phyloP scores from a whole-genome alignment of 2,329 filamentous ascomycete genomes.

The Ophiocordyceps camponoti-saundersi region DNA sequence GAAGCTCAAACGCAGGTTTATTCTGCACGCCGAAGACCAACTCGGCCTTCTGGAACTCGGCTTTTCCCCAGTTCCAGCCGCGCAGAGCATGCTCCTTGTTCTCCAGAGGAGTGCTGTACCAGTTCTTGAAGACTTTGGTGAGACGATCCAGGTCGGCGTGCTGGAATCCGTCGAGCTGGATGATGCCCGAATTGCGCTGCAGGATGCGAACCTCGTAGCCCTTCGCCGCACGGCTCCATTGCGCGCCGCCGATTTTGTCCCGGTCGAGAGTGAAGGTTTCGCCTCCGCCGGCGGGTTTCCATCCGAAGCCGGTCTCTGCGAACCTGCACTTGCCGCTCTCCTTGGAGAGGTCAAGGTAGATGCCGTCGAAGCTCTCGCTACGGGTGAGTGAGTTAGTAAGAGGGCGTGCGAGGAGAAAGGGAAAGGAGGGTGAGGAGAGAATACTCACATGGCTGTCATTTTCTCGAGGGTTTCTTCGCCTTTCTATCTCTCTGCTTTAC shows the following conservation, averaged over 20 bases:
- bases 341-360: constrained; percentile 89
- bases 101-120: constrained; percentile 89
- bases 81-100: constrained; percentile 85
- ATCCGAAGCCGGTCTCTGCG: constrained; percentile 84
- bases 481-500: too few species aligned
- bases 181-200: constrained; percentile 65
- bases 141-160: constrained; percentile 89
- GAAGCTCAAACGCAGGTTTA: constrained; percentile 87
- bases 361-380: constrained; percentile 90
- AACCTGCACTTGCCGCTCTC: constrained; percentile 87
- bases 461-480: too few species aligned
- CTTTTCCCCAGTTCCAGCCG: constrained; percentile 99
- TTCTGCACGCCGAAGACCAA: constrained; percentile 95
- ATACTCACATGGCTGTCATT: too few species aligned
- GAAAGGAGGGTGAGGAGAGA: too few species aligned
- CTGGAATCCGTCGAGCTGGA: constrained; percentile 89
- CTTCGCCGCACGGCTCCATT: constrained; percentile 87
- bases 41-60: constrained; percentile 89
- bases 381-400: not conserved
- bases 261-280: constrained; percentile 89
- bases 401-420: too few species aligned
- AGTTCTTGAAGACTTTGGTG: constrained; percentile 88
- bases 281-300: constrained; percentile 77
- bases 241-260: constrained; percentile 67
- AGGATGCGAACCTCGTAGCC: constrained; percentile 90